phyloP scores from a whole-genome alignment of 768 basidiomycete species.

The Pleurotus platypus region DNA sequence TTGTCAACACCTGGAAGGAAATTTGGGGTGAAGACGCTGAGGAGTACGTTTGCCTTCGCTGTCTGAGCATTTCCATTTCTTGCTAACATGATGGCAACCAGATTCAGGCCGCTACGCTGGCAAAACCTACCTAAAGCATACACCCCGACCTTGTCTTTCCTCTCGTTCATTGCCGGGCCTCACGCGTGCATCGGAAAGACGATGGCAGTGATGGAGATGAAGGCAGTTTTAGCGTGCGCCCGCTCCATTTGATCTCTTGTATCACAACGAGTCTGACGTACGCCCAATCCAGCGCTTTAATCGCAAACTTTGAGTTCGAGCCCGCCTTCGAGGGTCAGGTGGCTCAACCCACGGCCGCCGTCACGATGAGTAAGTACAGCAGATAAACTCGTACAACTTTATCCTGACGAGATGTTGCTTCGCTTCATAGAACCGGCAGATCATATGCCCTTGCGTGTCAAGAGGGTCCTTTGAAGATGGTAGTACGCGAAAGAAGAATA shows the following conservation, averaged over 20 bases:
- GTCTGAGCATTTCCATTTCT: too few species aligned
- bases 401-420: not conserved
- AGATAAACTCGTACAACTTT: not conserved
- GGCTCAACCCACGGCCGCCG: constrained; percentile 36
- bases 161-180: constrained; percentile 42
- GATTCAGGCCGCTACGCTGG: constrained; percentile 47
- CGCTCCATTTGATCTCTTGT: too few species aligned
- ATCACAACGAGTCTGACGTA: too few species aligned
- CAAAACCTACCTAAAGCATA: constrained; percentile 32
- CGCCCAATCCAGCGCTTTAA: constrained; percentile 24
- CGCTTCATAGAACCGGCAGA: constrained; percentile 28
- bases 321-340: constrained; percentile 38
- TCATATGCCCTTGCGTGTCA: constrained; percentile 31
- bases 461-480: constrained; percentile 12
- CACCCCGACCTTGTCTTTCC: constrained; percentile 30
- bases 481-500: too few species aligned
- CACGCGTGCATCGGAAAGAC: constrained; percentile 46
- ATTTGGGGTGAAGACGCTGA: constrained; percentile 51
- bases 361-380: constrained; percentile 42
- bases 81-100: constrained; percentile 8
- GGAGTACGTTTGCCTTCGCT: constrained; percentile 25
- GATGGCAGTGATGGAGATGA: constrained; percentile 47
- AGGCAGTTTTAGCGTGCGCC: constrained; percentile 37
- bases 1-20: constrained; percentile 45
- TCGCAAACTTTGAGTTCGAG: constrained; percentile 41